A percentile compares a stretch with the other conserved stretches of the same genome.
Conservation (phyloP, 164 flowering plant genomes). For the Stephania japonica region DNA sequence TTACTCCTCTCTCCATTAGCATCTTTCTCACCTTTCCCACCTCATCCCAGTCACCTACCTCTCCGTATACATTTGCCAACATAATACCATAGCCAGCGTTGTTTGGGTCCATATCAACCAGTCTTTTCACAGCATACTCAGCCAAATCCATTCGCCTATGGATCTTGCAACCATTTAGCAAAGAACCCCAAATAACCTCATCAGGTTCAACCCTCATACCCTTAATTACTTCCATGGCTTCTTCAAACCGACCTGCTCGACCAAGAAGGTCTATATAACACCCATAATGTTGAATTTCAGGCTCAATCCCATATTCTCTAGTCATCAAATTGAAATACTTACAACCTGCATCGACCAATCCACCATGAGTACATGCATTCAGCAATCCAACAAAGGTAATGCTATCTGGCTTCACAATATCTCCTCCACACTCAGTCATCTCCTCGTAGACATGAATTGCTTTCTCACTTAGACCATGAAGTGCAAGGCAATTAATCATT, state of each 20-base stretch:
- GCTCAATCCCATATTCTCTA: slow-evolving; percentile 6
- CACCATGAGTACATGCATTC: slow-evolving; percentile 14
- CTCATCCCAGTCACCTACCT: slow-evolving; percentile 11
- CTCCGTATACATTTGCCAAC: slow-evolving; percentile 13
- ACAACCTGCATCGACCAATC: slow-evolving; percentile 6
- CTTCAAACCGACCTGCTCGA: slow-evolving; percentile 9
- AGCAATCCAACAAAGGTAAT: slow-evolving; percentile 9
- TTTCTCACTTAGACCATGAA: slow-evolving; percentile 1
- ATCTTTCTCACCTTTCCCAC: slow-evolving; percentile 10
- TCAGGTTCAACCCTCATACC: slow-evolving; percentile 9
- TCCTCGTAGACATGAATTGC: slow-evolving; percentile 8
- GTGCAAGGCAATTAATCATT: slow-evolving; percentile 13
- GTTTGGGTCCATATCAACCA: slow-evolving; percentile 4
- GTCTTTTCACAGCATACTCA: not conserved
- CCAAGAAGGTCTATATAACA: slow-evolving; percentile 14
- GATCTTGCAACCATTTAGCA: slow-evolving; percentile 11
- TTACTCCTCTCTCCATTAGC: slow-evolving; percentile 1
- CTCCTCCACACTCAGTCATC: slow-evolving; percentile 1
- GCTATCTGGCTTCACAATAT: slow-evolving; percentile 6
- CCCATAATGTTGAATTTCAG: slow-evolving; percentile 8
- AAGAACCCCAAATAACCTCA: slow-evolving; percentile 13
- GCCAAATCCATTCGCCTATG: slow-evolving; percentile 8
- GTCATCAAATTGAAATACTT: slow-evolving; percentile 10
- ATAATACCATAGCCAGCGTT: slow-evolving; percentile 9
- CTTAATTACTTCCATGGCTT: slow-evolving; percentile 3